Evolutionary conservation across 768 basidiomycete genomes (phyloP), one percentile per base, ranked within the genome.

Genomic region (Trametes maxima): DNA sequence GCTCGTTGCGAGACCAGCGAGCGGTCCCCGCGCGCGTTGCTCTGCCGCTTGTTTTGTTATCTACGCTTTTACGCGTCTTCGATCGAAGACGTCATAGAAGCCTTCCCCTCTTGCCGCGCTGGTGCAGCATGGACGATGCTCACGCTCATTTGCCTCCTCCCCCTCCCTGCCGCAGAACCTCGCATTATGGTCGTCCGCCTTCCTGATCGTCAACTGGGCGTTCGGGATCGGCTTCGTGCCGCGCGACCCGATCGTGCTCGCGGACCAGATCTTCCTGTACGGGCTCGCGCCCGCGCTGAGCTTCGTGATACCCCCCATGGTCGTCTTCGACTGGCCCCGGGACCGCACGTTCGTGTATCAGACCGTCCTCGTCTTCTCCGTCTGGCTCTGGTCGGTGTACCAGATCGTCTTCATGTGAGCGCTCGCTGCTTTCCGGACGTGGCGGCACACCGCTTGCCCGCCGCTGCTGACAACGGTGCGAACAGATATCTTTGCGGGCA

Each of bases 321-420:
- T 92, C 57, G 76, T 87, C 56, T 87, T 82, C 68, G 87, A 94
- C 76, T 86, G 84, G 78, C 91, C 90, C 1, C 79, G 87, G 44
- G 82, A 87, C 62, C 79, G 82, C 19, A 77, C 77, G 14, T 72
- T 76, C 28, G 71, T 82, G 5, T 92, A 90, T 71, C 92, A 93
- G 73, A 50, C 77, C n/a, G 76, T 82, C 47, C 74, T 91, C 17
- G 73, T 79, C 3, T 70, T 80, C 49, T 81, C 87, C 2, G 80
- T 84, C 17, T 90, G 88, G 88, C 76, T 74, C 61, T 90, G 88
- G 89, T 84, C 65, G 60, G 78, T 59, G 39, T 90, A 86, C 73
- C 82, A 85, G 62, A 73, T 88, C 39, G 68, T 89, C 36, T 74
- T 74, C 65, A 79, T 82, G 76, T 78, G 57, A 53, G 75, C 66